Evolutionary conservation across 495 filamentous ascomycete genomes (phyloP).

Genomic region (Trichoderma asperelloides): DNA sequence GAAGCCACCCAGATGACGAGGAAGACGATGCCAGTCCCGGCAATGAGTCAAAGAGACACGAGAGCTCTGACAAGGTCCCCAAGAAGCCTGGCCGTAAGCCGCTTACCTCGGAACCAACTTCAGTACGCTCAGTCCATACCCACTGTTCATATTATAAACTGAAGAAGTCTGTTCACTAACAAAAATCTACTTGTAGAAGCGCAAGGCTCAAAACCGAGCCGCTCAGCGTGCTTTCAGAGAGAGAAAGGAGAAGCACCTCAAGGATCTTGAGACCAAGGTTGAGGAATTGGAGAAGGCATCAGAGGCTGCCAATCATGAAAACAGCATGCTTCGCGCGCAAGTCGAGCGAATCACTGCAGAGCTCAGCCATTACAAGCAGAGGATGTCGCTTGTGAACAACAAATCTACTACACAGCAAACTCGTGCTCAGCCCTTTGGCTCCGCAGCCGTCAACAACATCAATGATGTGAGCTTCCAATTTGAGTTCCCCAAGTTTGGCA

Average conservation of each 20-base stretch:
- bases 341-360: conserved; percentile 82
- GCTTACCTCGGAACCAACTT: conserved; percentile 88
- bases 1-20: conserved; percentile 65
- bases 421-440: conserved; percentile 26
- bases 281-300: conserved; percentile 84
- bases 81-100: conserved; percentile 98
- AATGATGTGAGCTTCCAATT: conserved; percentile 73
- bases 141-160: background rate
- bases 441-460: conserved; percentile 50
- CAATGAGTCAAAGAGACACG: conserved; percentile 65
- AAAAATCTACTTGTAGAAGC: conserved; percentile 53
- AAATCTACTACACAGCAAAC: conserved; percentile 8
- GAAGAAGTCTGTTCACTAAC: conserved; percentile 33
- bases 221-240: conserved; percentile 96
- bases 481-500: conserved; percentile 88
- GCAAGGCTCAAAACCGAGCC: conserved; percentile 96
- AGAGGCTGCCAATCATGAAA: conserved; percentile 75
- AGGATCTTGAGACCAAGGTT: conserved; percentile 92
- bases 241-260: conserved; percentile 94
- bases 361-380: conserved; percentile 81
- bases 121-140: conserved; percentile 50
- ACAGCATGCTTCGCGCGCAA: conserved; percentile 71
- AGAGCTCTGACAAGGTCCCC: conserved; percentile 63
- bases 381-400: conserved; percentile 49
- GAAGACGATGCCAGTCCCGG: conserved; percentile 45